Evolutionary conservation across 1,284 basidiomycete genomes (phyloP), one percentile per base, ranked within the genome.

Genomic region (Papiliotrema flavescens): DNA sequence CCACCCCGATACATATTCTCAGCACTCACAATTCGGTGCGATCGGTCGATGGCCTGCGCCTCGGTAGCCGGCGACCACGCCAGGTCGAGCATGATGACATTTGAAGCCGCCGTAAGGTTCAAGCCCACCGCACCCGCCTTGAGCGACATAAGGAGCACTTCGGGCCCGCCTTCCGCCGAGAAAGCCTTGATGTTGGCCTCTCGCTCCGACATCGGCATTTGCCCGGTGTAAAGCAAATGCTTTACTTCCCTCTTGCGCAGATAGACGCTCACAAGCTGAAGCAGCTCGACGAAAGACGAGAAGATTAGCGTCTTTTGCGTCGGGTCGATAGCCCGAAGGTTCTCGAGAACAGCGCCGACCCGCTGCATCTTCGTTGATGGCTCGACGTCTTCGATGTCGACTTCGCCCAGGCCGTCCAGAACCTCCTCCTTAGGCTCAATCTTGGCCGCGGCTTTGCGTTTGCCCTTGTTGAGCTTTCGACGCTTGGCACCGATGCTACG

Each of bases 1-100:
- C n/a, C n/a, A n/a, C n/a, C n/a, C n/a, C n/a, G n/a, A n/a, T 40
- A 4, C 39, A 40, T 40, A 17, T 40, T 40, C 39, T 40, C 17
- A 47, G 24, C 4, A 49, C 49, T 43, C 15, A 51, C 49, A 56
- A 97, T 96, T 7, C 94, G 85, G 74, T 97, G 94, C 0, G 89
- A 65, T 34, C 77, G 67, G 49, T 76, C 73, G 34, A 72, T 62
- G 2, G 74, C 74, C 59, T 74, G 72, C 19, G 65, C 60, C 57
- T 74, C 67, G 45, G 53, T 17, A 1, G 76, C 75, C 1, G 71
- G 64, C 57, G 73, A 75, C 76, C 76, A 78, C 17, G 71, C 71
- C 8, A 73, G 57, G 49, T 74, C 72, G 41, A 73, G 60, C 40
- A 56, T 60, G 46, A 73, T 66, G 19, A 69, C 67, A 54, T 72